These are phyloP conservation scores for Ceratobasidium sp. DNA, from an alignment of 1,284 basidiomycete genomes.

Conservation along the genomic window DNA sequence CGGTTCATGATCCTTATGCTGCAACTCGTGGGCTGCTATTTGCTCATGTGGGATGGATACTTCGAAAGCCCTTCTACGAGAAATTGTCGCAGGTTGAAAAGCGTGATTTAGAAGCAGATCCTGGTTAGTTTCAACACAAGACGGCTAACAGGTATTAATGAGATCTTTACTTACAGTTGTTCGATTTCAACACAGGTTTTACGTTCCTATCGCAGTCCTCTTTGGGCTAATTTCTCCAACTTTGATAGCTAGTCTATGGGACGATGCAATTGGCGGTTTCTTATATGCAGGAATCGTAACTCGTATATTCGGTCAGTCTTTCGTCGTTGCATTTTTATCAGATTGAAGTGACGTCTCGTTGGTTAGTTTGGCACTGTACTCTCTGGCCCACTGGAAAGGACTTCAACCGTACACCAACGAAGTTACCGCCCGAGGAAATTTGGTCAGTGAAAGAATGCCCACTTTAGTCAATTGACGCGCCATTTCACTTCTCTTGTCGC, in stretches of 20 bases:
- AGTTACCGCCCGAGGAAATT: slow-evolving; percentile 75
- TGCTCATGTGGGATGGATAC: slow-evolving; percentile 87
- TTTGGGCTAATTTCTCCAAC: slow-evolving; percentile 67
- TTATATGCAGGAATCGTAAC: slow-evolving; percentile 74
- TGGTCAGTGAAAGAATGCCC: slow-evolving; percentile 54
- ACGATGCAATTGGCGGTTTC: slow-evolving; percentile 67
- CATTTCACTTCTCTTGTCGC: neutral
- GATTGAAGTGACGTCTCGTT: slow-evolving; percentile 25
- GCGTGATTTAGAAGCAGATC: slow-evolving; percentile 74
- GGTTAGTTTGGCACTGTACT: slow-evolving; percentile 79
- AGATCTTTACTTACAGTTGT: slow-evolving; percentile 65
- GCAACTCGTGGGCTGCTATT: slow-evolving; percentile 75
- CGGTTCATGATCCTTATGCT: slow-evolving; percentile 75
- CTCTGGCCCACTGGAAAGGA: slow-evolving; percentile 81
- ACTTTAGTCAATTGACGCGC: neutral
- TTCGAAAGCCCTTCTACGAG: slow-evolving; percentile 74
- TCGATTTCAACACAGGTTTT: slow-evolving; percentile 73
- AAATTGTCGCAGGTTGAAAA: slow-evolving; percentile 69
- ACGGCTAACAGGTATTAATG: neutral
- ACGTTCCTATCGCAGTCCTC: slow-evolving; percentile 66
- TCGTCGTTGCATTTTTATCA: neutral
- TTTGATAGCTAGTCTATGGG: slow-evolving; percentile 62
- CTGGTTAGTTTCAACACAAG: slow-evolving; percentile 54
- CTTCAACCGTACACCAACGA: slow-evolving; percentile 80
- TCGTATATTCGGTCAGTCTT: slow-evolving; percentile 60